These are phyloP conservation scores for Phytophthora lateralis DNA, from an alignment of 352 stramenopile genomes.

Conservation along the genomic window DNA sequence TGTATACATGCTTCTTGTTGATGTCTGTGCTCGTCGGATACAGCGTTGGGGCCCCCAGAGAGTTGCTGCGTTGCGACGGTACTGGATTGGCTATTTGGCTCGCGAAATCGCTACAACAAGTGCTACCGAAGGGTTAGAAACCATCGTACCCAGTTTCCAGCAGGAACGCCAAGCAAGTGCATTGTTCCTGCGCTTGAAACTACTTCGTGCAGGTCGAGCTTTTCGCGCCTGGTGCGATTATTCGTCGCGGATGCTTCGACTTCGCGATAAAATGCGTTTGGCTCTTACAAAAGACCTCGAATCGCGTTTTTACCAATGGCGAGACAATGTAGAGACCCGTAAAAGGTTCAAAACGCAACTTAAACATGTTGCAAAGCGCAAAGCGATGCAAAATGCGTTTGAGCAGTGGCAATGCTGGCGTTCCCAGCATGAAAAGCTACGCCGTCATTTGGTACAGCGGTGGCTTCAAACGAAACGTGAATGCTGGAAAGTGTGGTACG, in stretches of 20 bases:
- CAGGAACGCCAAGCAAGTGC: slow-evolving; percentile 16
- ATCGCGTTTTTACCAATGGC: slow-evolving; percentile 18
- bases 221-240: slow-evolving; percentile 14
- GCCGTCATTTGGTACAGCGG: slow-evolving; percentile 12
- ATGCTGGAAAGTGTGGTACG: slow-evolving; percentile 10
- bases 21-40: slow-evolving; percentile 16
- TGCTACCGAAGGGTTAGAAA: slow-evolving; percentile 13
- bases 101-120: slow-evolving; percentile 3
- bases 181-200: slow-evolving; percentile 9
- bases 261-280: slow-evolving; percentile 20
- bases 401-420: slow-evolving; percentile 20
- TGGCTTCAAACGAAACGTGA: slow-evolving; percentile 10
- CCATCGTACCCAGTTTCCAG: slow-evolving; percentile 7
- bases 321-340: slow-evolving; percentile 2
- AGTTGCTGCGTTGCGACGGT: slow-evolving; percentile 11
- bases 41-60: slow-evolving; percentile 15
- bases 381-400: slow-evolving; percentile 17
- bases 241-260: slow-evolving; percentile 6
- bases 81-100: slow-evolving; percentile 19
- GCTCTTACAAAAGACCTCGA: slow-evolving; percentile 10
- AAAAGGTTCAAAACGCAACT: slow-evolving; percentile 12
- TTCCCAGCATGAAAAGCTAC: slow-evolving; percentile 17
- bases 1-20: slow-evolving; percentile 18
- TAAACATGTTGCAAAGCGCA: slow-evolving; percentile 14
- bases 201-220: slow-evolving; percentile 9